These are phyloP conservation scores for Penicillium sp. DNA, from an alignment of 2,329 filamentous ascomycete species.

Conservation along the genomic window DNA sequence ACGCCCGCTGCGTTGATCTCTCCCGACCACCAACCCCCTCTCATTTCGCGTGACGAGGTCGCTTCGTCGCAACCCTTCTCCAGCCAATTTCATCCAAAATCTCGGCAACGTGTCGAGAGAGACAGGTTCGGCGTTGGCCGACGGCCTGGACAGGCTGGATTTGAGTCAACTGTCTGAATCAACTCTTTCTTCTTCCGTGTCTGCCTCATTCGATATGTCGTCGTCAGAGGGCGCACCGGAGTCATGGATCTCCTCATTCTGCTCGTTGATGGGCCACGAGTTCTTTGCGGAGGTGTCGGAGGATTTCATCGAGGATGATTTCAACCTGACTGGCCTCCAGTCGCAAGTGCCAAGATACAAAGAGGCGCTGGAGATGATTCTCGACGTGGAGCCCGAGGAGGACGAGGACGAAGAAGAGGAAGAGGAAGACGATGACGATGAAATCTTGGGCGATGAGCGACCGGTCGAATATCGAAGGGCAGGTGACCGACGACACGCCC, in stretches of 20 bases:
- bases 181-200: constrained; percentile 39
- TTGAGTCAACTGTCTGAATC: constrained; percentile 47
- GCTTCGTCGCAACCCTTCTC: constrained; percentile 17
- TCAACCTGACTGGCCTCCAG: constrained; percentile 94
- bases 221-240: constrained; percentile 59
- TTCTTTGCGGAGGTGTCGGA: constrained; percentile 99
- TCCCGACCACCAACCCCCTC: constrained; percentile 2
- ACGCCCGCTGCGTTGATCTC: constrained; percentile 5
- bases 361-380: constrained; percentile 97
- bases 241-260: constrained; percentile 98
- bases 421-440: constrained; percentile 66
- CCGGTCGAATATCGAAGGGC: constrained; percentile 47
- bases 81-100: constrained; percentile 16
- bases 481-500: constrained; percentile 72
- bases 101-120: constrained; percentile 48
- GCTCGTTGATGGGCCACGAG: constrained; percentile 90
- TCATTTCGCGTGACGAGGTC: constrained; percentile 19
- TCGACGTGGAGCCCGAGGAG: constrained; percentile 96
- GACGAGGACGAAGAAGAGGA: constrained; percentile 66
- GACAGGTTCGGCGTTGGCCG: constrained; percentile 46
- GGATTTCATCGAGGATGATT: constrained; percentile 99
- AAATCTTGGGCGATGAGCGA: constrained; percentile 60
- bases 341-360: constrained; percentile 98
- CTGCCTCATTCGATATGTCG: constrained; percentile 45
- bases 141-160: constrained; percentile 50